Conservation (phyloP, 768 basidiomycete genomes). For the Pleurotus citrinopileatus region DNA sequence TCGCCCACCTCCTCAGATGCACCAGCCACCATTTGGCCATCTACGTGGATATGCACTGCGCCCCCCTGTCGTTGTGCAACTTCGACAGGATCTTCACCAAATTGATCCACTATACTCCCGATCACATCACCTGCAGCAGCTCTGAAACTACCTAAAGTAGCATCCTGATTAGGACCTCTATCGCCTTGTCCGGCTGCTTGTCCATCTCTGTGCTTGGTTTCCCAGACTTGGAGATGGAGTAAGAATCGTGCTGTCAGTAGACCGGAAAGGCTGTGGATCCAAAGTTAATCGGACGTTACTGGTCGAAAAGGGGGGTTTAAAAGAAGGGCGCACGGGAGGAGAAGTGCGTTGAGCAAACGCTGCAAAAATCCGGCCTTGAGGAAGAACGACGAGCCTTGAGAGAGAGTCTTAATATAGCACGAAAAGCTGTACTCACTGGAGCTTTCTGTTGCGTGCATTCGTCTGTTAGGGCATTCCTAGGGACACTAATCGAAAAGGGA, state of each 20-base stretch:
- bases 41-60: too few species aligned
- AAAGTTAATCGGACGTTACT: too few species aligned
- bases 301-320: background rate
- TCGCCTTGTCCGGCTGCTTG: background rate
- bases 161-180: background rate
- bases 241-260: conserved; percentile 23
- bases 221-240: conserved; percentile 18
- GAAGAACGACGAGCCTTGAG: background rate
- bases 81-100: conserved; percentile 11
- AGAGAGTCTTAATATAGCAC: background rate
- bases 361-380: conserved; percentile 25
- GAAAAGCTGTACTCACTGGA: conserved; percentile 20
- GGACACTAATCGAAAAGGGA: background rate
- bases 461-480: too few species aligned
- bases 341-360: conserved; percentile 7
- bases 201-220: conserved; percentile 2
- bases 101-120: conserved; percentile 2
- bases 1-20: too few species aligned
- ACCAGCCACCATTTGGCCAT: too few species aligned
- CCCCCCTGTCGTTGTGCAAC: background rate
- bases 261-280: conserved; percentile 15
- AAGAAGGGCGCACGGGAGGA: conserved; percentile 1
- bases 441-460: conserved; percentile 14
- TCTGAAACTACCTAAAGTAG: background rate
- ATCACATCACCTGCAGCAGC: background rate